A percentile compares a stretch with the other conserved stretches of the same genome.
Conservation (phyloP, 805 yeast genomes). For the Wickerhamiella kurtzmanii region DNA sequence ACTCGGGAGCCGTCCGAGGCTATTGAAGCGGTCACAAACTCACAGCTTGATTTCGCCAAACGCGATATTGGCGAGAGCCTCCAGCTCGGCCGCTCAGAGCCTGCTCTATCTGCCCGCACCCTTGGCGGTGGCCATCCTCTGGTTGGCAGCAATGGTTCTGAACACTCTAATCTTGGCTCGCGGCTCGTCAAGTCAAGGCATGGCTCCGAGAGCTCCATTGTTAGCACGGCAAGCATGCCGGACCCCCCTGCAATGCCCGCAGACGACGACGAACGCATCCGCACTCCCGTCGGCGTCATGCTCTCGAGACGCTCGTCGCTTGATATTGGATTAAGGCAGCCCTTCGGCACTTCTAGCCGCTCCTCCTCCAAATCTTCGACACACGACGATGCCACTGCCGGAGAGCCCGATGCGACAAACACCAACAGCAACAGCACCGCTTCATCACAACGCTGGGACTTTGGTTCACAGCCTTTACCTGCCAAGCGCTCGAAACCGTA, state of each 20-base stretch:
- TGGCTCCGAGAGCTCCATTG: not conserved
- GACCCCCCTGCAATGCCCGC: conserved; percentile 16
- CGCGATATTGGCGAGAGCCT: conserved; percentile 13
- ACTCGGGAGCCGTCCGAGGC: not conserved
- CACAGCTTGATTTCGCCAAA: conserved; percentile 15
- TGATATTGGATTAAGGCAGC: conserved; percentile 22
- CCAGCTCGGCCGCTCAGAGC: not conserved
- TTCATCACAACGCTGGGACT: not conserved
- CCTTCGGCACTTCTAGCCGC: conserved; percentile 3
- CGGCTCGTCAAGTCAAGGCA: conserved; percentile 9
- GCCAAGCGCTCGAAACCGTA: conserved; percentile 9
- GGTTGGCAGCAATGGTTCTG: not conserved
- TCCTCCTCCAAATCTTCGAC: not conserved
- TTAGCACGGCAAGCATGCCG: not conserved
- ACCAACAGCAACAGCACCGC: conserved; percentile 3
- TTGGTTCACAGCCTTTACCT: not conserved
- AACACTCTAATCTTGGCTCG: conserved; percentile 1
- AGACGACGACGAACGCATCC: conserved; percentile 23
- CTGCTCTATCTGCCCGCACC: no score
- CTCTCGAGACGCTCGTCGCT: conserved; percentile 17
- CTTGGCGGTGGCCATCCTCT: not conserved
- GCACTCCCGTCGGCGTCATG: conserved; percentile 24
- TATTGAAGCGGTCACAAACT: not conserved
- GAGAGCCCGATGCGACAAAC: conserved; percentile 7
- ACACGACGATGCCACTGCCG: not conserved